Conservation (phyloP, 2,329 filamentous ascomycete species). For the Blumeriella jaapii region DNA sequence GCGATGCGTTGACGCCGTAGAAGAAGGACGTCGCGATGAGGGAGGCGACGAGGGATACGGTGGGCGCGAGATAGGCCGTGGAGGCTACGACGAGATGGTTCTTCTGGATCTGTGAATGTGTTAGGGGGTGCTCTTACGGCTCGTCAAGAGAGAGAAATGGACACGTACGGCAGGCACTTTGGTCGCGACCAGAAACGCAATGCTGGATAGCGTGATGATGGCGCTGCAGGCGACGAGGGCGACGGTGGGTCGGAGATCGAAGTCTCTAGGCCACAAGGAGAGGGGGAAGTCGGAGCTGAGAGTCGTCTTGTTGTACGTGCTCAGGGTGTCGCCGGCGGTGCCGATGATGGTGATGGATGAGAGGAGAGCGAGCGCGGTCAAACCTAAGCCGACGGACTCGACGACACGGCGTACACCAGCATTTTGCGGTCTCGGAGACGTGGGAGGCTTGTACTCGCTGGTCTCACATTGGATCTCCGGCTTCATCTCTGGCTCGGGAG, state of each 20-base stretch:
- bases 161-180: constrained; percentile 39
- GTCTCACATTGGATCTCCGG: constrained; percentile 12
- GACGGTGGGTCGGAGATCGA: constrained; percentile 45
- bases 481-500: constrained; percentile 11
- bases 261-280: constrained; percentile 45
- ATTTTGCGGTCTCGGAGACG: constrained; percentile 2
- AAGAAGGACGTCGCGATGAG: constrained; percentile 45
- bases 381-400: constrained; percentile 35
- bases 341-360: constrained; percentile 42
- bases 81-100: constrained; percentile 17
- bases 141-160: not conserved
- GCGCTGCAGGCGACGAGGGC: constrained; percentile 41
- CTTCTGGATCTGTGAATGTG: constrained; percentile 30
- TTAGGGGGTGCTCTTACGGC: constrained; percentile 2
- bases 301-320: constrained; percentile 44
- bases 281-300: constrained; percentile 37
- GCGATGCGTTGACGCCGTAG: constrained; percentile 44
- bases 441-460: constrained; percentile 15
- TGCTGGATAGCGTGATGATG: constrained; percentile 38
- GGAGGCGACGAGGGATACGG: constrained; percentile 34
- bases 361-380: constrained; percentile 39
- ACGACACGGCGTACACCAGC: constrained; percentile 18
- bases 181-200: constrained; percentile 36
- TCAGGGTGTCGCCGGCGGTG: constrained; percentile 41
- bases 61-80: constrained; percentile 29